phyloP scores from a whole-genome alignment of 495 filamentous ascomycete species.

The Penicillium herquei region DNA sequence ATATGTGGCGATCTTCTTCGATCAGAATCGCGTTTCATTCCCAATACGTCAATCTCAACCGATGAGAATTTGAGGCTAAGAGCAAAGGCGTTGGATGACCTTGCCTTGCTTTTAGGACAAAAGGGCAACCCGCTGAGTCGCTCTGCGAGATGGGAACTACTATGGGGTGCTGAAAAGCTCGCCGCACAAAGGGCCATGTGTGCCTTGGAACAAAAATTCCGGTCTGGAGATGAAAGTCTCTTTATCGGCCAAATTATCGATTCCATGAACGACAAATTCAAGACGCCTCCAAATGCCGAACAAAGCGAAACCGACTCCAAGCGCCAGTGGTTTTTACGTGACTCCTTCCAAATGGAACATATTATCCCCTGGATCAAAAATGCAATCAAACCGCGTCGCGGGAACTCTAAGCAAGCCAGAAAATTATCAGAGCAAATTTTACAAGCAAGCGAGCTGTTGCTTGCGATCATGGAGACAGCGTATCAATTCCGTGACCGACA shows the following conservation, averaged over 20 bases:
- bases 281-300: conserved; percentile 52
- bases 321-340: conserved; percentile 78
- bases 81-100: conserved; percentile 64
- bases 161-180: conserved; percentile 90
- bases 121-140: conserved; percentile 57
- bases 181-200: conserved; percentile 80
- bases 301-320: conserved; percentile 66
- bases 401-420: conserved; percentile 29
- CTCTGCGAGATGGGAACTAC: conserved; percentile 69
- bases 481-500: conserved; percentile 70
- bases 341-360: conserved; percentile 69
- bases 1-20: conserved; percentile 80
- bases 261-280: conserved; percentile 67
- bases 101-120: conserved; percentile 63
- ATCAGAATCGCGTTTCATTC: conserved; percentile 70
- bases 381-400: conserved; percentile 60
- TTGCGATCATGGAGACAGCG: conserved; percentile 67
- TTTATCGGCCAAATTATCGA: conserved; percentile 68
- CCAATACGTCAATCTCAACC: conserved; percentile 66
- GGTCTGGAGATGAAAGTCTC: conserved; percentile 45
- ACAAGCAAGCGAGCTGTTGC: conserved; percentile 78
- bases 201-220: conserved; percentile 65
- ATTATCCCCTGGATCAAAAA: conserved; percentile 74
- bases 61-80: conserved; percentile 75
- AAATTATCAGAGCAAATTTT: conserved; percentile 55